Base-by-base conservation (phyloP, 1,284 basidiomycete genomes). In the Marasmius oreades region DNA sequence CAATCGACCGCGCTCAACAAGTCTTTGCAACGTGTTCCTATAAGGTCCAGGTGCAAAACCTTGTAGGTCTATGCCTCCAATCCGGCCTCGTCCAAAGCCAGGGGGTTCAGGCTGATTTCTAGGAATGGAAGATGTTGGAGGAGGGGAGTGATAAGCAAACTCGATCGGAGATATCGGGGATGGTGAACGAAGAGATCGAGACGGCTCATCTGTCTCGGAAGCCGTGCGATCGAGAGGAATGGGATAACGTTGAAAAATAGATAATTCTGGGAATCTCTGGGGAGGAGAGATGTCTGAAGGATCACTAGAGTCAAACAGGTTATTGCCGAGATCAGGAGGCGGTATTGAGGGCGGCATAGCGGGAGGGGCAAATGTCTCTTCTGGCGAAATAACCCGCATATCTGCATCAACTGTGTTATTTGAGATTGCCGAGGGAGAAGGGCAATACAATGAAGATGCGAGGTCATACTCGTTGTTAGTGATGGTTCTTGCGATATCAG, bases 41-140 rank as follows among this genome's bases (percentile, higher is more conserved):
- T 77, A 78, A 3, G 74, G 74, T 5, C 77, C 77, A 42, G 75
- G 71, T 12, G 72, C 69, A 58, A 73, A 77, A 1, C 67, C 63
- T 7, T 73, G 67, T 1, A 73, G 68, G 61, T 77, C 67, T 28
- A 76, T 65, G 31, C 60, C 61, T 20, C 33, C 46, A 20, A 26
- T 33, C 14, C 44, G 26, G 47, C 53, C 16, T 11, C 45, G 47
- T 33, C 31, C 22, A 31, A 54, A 24, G 51, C 51, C 22, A 5
- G 22, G 57, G 24, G 54, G 55, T 11, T 22, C 36, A 42, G 52
- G 16, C n/a, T 33, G 24, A 8, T 31, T 20, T 50, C 26, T 20
- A 31, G 18, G 45, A 26, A 31, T 28, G 47, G 47, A 31, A 28
- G 47, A 33, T n/a, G 22, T 8, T 7, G 45, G 45, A 24, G 23